These are phyloP conservation scores for Lipomyces anomalus DNA, from an alignment of 805 yeast genomes.

Conservation along the genomic window DNA sequence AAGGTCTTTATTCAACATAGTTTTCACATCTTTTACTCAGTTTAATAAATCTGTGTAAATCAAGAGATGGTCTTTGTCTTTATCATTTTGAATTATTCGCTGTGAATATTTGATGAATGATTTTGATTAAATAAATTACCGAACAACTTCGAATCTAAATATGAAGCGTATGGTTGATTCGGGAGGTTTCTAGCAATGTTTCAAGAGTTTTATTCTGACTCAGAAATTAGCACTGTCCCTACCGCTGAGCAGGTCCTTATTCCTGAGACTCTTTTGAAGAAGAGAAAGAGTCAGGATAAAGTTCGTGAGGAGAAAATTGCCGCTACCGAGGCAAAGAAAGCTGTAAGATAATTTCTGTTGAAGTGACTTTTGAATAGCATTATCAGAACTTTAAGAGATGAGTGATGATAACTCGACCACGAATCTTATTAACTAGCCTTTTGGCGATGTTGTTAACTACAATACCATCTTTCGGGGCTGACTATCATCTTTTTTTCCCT, in stretches of 20 bases:
- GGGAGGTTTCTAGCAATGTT: background rate
- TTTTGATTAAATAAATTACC: constrained; percentile 23
- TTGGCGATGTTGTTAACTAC: constrained; percentile 60
- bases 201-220: constrained; percentile 10
- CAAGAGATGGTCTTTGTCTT: too few species aligned
- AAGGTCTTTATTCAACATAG: too few species aligned
- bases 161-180: constrained; percentile 9
- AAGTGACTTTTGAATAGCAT: constrained; percentile 1
- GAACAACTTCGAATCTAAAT: constrained; percentile 11
- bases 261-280: constrained; percentile 50
- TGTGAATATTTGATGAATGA: constrained; percentile 1
- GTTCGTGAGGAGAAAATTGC: constrained; percentile 42
- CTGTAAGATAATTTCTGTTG: constrained; percentile 22
- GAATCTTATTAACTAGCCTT: constrained; percentile 19
- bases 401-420: constrained; percentile 24
- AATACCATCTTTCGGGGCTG: constrained; percentile 90
- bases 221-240: constrained; percentile 43
- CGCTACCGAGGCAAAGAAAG: constrained; percentile 29
- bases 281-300: constrained; percentile 47
- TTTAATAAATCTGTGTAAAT: too few species aligned
- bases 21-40: too few species aligned
- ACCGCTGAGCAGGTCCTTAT: constrained; percentile 27
- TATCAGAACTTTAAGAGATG: constrained; percentile 1
- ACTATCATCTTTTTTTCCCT: constrained; percentile 29
- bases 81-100: too few species aligned